phyloP scores from a whole-genome alignment of 2,329 filamentous ascomycete genomes.

The Fusarium kyushuense region DNA sequence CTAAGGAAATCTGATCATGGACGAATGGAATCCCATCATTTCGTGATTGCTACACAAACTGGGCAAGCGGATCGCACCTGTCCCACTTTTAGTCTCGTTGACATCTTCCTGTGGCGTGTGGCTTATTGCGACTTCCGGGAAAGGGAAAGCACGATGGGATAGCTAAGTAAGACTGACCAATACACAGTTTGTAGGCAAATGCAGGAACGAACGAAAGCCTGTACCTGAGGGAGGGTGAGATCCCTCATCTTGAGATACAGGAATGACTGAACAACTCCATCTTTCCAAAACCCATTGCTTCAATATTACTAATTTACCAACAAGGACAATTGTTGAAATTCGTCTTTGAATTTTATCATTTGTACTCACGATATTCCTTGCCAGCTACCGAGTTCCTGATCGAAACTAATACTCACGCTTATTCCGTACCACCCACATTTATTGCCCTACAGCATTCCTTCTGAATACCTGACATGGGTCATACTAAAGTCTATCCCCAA shows the following conservation, averaged over 20 bases:
- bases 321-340: neutral
- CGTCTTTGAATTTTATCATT: neutral
- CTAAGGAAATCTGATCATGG: neutral
- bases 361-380: neutral
- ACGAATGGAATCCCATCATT: conserved; percentile 20
- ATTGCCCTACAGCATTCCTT: conserved; percentile 35
- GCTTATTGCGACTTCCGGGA: conserved; percentile 32
- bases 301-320: neutral
- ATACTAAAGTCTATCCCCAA: conserved; percentile 2
- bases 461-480: conserved; percentile 9
- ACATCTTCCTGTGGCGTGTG: conserved; percentile 26
- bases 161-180: neutral
- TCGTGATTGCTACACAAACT: conserved; percentile 22
- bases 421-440: neutral
- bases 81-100: conserved; percentile 22
- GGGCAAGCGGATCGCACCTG: conserved; percentile 28
- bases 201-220: conserved; percentile 24
- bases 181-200: conserved; percentile 4
- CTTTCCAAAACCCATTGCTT: neutral
- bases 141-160: conserved; percentile 22
- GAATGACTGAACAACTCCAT: neutral
- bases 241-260: neutral
- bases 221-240: conserved; percentile 14
- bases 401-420: neutral
- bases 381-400: neutral